Evolutionary conservation across 2,329 filamentous ascomycete genomes (phyloP).

Genomic region (Hymenoscyphus fructigenus): DNA sequence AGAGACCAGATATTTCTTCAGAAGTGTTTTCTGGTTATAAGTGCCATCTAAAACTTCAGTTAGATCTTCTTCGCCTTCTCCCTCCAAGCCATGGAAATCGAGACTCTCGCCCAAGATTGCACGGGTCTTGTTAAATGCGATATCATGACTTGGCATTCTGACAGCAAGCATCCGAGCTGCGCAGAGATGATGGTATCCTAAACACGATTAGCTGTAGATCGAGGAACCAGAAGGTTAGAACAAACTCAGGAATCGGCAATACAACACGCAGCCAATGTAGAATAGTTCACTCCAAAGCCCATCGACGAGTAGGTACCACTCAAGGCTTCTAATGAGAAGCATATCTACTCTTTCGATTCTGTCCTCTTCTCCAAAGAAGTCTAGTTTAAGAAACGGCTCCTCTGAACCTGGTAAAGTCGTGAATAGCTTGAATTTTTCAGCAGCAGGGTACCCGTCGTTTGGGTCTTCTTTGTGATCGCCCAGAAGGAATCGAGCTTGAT

Average conservation of each 20-base stretch:
- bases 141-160: conserved; percentile 49
- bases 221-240: conserved; percentile 26
- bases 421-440: conserved; percentile 52
- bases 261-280: conserved; percentile 65
- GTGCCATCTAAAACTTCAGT: conserved; percentile 37
- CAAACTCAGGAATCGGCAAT: conserved; percentile 83
- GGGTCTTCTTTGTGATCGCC: conserved; percentile 46
- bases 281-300: conserved; percentile 73
- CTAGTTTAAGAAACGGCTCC: conserved; percentile 56
- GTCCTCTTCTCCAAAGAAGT: conserved; percentile 69
- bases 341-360: conserved; percentile 64
- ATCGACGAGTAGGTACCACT: conserved; percentile 79
- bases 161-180: conserved; percentile 54
- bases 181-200: conserved; percentile 46
- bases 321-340: conserved; percentile 72
- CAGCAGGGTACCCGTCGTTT: conserved; percentile 40
- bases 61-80: conserved; percentile 33
- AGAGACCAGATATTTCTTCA: conserved; percentile 41
- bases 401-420: conserved; percentile 39
- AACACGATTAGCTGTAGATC: conserved; percentile 21
- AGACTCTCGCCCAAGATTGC: conserved; percentile 41
- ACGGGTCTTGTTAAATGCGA: conserved; percentile 37
- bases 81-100: conserved; percentile 36
- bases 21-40: conserved; percentile 36
- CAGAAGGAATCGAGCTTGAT: conserved; percentile 59